Base-by-base conservation (phyloP, 192 early-diverging fungal species). In the Coemansia sp. region DNA sequence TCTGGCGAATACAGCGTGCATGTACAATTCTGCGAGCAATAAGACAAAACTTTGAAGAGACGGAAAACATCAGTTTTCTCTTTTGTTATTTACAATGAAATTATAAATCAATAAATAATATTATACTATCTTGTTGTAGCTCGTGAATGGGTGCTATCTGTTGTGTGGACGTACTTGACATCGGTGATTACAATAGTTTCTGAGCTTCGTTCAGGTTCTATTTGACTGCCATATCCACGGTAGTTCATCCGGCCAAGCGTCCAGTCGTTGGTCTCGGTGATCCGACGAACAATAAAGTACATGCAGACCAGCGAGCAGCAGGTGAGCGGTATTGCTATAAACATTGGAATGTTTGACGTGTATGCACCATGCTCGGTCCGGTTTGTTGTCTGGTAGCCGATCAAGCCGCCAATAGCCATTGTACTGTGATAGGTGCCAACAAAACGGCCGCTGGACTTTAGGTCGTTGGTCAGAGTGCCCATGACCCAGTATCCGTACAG, bases 401-500 rank as follows among this genome's bases (percentile, higher is more conserved):
- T 45, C 37, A 75, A 22, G 0, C 66, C 66, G 17, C 72, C 72
- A 9, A 75, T 57, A 2, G 62, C 60, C 72, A 75, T 68, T 25
- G 60, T 43, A 30, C 66, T 65, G 22, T 65, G 66, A 19, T 53
- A 75, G 13, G 66, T 69, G 15, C 72, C 66, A 3, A 75, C 72
- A 45, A 75, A 69, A 9, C 72, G 52, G 6, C 57, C 72, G n/a
- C 62, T 69, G 2, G 66, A 58, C 23, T 64, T 59, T n/a, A 69
- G 53, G 30, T 75, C 72, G 42, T 75, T 75, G 1, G 72, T 75
- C 23, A 75, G 55, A 6, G 72, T 75, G 47, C 72, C 72, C 48
- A 75, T 75, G 13, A 75, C 48, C 72, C 72, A 75, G 49, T 61
- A 69, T 6, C 72, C 72, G 33, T 55, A 75, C n/a, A 75, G 59